phyloP scores from a whole-genome alignment of 2,329 filamentous ascomycete species.

The Seiridium unicorne region DNA sequence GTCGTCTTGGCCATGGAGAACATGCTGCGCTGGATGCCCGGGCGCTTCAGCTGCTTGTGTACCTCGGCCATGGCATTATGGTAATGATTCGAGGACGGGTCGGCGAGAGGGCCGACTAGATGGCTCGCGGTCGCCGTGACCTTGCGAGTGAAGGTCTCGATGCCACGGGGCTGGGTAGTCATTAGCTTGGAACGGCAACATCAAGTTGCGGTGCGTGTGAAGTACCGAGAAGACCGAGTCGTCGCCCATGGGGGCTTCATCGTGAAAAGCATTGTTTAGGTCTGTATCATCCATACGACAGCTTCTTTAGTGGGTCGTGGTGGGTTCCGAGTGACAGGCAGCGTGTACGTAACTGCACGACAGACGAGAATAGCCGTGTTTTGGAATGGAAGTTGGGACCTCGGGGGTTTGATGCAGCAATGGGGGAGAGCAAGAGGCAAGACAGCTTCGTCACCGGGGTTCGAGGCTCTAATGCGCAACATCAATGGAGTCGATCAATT shows the following conservation, averaged over 20 bases:
- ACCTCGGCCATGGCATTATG: conserved; percentile 85
- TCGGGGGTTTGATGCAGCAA: not conserved
- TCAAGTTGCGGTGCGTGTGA: conserved; percentile 7
- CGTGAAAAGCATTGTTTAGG: conserved; percentile 28
- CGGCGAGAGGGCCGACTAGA: conserved; percentile 69
- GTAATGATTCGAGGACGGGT: conserved; percentile 65
- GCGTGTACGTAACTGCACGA: not conserved
- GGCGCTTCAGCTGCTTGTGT: conserved; percentile 82
- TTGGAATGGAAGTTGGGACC: not conserved
- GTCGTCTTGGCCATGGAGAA: conserved; percentile 89
- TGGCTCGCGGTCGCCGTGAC: conserved; percentile 91
- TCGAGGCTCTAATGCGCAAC: not conserved
- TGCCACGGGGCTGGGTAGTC: conserved; percentile 67
- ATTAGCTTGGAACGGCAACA: conserved; percentile 5
- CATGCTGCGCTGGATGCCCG: conserved; percentile 81
- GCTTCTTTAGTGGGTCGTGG: conserved; percentile 9
- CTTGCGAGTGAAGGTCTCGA: conserved; percentile 92
- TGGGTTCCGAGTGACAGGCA: not conserved
- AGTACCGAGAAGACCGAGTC: conserved; percentile 30
- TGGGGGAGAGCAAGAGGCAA: not conserved
- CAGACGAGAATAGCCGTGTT: not conserved
- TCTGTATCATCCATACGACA: conserved; percentile 33
- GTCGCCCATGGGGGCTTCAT: conserved; percentile 31
- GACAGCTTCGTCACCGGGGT: not conserved
- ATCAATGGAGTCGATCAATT: not conserved